Evolutionary conservation across 1,139 yeast species (phyloP).

Genomic region (Yamadazyma trypodendri): DNA sequence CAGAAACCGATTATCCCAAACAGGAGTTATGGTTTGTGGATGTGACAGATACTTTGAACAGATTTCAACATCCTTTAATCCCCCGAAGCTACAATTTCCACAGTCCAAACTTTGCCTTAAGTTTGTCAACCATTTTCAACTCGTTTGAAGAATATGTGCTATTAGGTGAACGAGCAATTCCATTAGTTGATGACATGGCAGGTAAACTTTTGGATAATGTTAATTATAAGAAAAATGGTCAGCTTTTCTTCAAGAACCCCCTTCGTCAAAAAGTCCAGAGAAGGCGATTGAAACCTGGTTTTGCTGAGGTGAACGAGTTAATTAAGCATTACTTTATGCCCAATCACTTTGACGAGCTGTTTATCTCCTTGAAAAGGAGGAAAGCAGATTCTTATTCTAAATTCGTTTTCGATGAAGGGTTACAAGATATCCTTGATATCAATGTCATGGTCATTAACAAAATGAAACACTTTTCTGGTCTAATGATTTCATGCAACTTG

Average conservation of each 20-base stretch:
- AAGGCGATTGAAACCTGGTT: constrained; percentile 26
- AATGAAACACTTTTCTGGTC: constrained; percentile 25
- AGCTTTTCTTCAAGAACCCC: constrained; percentile 29
- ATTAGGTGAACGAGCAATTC: constrained; percentile 27
- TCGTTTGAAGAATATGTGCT: constrained; percentile 32
- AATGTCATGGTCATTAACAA: constrained; percentile 30
- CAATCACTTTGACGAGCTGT: constrained; percentile 17
- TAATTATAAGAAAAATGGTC: constrained; percentile 23
- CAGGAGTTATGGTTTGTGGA: constrained; percentile 33
- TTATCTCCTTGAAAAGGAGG: constrained; percentile 19
- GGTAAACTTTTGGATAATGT: constrained; percentile 18
- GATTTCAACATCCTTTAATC: constrained; percentile 15
- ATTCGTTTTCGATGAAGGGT: constrained; percentile 24
- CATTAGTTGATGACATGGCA: constrained; percentile 21
- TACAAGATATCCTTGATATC: constrained; percentile 29
- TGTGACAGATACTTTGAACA: constrained; percentile 17
- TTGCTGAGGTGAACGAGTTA: constrained; percentile 29
- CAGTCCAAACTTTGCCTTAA: constrained; percentile 20
- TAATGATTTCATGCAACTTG: constrained; percentile 27
- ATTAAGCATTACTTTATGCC: constrained; percentile 26
- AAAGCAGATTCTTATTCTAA: constrained; percentile 13
- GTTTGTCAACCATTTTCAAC: constrained; percentile 28
- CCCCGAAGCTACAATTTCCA: constrained; percentile 13
- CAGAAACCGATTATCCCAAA: constrained; percentile 19
- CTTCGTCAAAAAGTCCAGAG: constrained; percentile 19